Conservation (phyloP, 176 grass and related monocot genomes). For the Oryza brachyantha region DNA sequence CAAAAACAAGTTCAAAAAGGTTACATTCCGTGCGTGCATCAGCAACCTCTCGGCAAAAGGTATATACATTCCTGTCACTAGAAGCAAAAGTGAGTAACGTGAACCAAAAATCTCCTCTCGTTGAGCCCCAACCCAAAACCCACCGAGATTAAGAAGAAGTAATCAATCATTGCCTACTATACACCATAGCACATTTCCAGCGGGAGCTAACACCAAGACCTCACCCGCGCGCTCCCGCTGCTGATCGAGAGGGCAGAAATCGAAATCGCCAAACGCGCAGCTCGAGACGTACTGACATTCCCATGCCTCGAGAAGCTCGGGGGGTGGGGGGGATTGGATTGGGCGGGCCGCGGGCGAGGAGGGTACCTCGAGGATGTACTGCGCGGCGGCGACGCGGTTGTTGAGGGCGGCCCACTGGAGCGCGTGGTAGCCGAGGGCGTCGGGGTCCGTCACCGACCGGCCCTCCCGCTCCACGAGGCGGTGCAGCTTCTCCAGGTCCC, state of each 20-base stretch:
- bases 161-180: background rate
- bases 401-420: conserved; percentile 95
- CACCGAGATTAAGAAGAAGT: background rate
- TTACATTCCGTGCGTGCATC: background rate
- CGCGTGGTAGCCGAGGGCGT: conserved; percentile 74
- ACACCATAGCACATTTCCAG: conserved; percentile 2
- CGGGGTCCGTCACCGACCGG: conserved; percentile 57
- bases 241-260: background rate
- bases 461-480: conserved; percentile 76
- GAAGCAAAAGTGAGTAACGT: conserved; percentile 13
- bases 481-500: conserved; percentile 93
- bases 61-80: conserved; percentile 4
- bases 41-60: conserved; percentile 15
- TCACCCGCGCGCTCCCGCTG: background rate
- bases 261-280: background rate
- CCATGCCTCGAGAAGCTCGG: background rate
- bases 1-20: conserved; percentile 12
- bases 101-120: background rate
- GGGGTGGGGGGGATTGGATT: background rate
- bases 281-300: background rate
- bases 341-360: background rate
- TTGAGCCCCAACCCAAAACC: background rate
- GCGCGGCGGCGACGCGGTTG: conserved; percentile 82
- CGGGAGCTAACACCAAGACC: background rate
- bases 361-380: conserved; percentile 87